Base-by-base conservation (phyloP, 2,329 filamentous ascomycete genomes). In the Colletotrichum horii region DNA sequence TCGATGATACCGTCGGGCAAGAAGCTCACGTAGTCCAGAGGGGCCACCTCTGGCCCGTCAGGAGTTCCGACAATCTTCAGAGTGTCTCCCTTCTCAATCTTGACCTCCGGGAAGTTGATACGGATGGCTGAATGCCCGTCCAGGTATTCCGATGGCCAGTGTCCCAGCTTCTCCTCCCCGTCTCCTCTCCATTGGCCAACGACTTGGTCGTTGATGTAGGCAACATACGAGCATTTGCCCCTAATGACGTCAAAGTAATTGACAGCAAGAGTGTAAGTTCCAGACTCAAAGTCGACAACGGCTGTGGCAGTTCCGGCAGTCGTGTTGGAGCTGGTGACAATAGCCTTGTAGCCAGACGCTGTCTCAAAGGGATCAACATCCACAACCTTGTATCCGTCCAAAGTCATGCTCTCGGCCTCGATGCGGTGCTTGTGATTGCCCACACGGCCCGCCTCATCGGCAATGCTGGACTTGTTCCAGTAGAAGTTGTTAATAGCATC, bases 401-500 rank as follows among this genome's bases (percentile, higher is more conserved):
- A 84, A 0, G 83, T 78, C 93, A 95, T 94, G 69, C 83, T 84
- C 83, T 94, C 93, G 2, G 93, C 93, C 84, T 94, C 93, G 61
- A 95, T 89, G n/a, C 93, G 89, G 82, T 89, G 92, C 0, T 89
- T 88, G 81, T 95, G 90, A 75, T 91, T 85, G 2, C 89, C 88
- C 0, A 94, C 92, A 12, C 93, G 88, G 3, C 85, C 85, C 0
- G 78, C 78, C 24, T 87, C 84, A 77, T 95, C 93, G 0, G 89
- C 81, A 58, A 95, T 93, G 4, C 88, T 85, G 0, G 91, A 92
- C 48, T 91, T 82, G 80, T 91, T 92, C 80, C 86, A 79, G 83
- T 93, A 94, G 83, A 93, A 94, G 71, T 91, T 85, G 79, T 85
- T 90, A 83, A 95, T 91, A 1, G 91, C 88, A 79, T 94, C 93